Percentiles rank a stretch among this genome's conserved stretches.
Conservation (phyloP, 2,329 filamentous ascomycete species). For the Cladosporium sp. region DNA sequence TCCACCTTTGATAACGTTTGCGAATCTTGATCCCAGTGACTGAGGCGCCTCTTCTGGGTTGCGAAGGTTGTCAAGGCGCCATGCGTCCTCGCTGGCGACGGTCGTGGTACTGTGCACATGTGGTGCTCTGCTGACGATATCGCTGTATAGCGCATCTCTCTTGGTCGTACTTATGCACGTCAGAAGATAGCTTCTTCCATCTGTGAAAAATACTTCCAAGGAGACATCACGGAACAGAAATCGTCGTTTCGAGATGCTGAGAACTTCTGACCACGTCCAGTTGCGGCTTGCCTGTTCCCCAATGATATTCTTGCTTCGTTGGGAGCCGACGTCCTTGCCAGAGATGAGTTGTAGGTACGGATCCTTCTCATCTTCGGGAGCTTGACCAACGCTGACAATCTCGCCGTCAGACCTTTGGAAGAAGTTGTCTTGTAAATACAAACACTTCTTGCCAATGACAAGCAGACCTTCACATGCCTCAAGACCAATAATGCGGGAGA, state of each 20-base stretch:
- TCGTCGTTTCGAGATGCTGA: constrained; percentile 91
- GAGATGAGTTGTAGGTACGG: constrained; percentile 93
- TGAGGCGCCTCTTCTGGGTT: constrained; percentile 60
- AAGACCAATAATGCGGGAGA: constrained; percentile 87
- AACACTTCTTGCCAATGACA: constrained; percentile 83
- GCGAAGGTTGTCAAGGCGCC: constrained; percentile 83
- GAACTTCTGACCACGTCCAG: constrained; percentile 92
- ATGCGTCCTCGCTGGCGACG: constrained; percentile 72
- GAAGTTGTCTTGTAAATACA: constrained; percentile 95
- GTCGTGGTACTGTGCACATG: constrained; percentile 63
- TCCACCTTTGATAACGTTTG: constrained; percentile 82
- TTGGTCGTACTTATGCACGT: constrained; percentile 71
- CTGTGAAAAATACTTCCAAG: constrained; percentile 95
- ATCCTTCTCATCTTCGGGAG: constrained; percentile 85
- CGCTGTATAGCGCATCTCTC: constrained; percentile 76
- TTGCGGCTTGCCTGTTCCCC: constrained; percentile 76
- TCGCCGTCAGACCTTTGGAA: constrained; percentile 94
- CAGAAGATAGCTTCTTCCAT: constrained; percentile 89
- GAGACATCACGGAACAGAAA: constrained; percentile 95
- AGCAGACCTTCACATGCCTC: constrained; percentile 92
- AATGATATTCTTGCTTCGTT: constrained; percentile 42
- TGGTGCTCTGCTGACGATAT: constrained; percentile 73
- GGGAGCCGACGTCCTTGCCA: constrained; percentile 62
- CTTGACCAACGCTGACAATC: constrained; percentile 95
- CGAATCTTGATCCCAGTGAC: constrained; percentile 80